Evolutionary conservation across 2,329 filamentous ascomycete genomes (phyloP), one percentile per base, ranked within the genome.

Genomic region (Aspergillus bombycis): DNA sequence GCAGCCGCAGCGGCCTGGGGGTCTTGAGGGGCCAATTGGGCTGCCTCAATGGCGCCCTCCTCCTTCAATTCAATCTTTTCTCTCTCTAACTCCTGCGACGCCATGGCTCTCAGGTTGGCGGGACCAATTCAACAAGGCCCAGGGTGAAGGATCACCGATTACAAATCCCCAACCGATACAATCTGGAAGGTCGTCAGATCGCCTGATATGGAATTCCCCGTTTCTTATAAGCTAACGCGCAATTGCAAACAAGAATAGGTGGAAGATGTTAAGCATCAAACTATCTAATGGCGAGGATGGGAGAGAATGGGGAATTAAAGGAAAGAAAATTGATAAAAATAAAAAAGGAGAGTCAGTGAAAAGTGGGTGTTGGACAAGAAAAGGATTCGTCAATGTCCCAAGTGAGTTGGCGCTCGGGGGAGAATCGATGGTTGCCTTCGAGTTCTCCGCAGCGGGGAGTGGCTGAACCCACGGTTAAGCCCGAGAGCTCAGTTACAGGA

Each of bases 41-140:
- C 89, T 63, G 92, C 91, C 74, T 95, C 91, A 64, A 94, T 82
- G 68, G 88, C 90, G 68, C 89, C 92, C 79, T 96, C 89, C 77
- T 89, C 85, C 86, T 93, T 96, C 78, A 92, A 85, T 85, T 96
- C 93, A 64, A 78, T 77, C 62, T 77, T 81, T 30, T 66, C 58
- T 45, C 67, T 67, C 56, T 73, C 72, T 62, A 70, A 67, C 60
- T 70, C 67, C 63, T 68, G 68, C 62, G 73, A 75, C 62, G 75
- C 74, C 74, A 77, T 77, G 53, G 64, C 63, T 67, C 46, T 63
- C 38, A 36, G 41, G 53, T 55, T 45, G 36, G 55, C 57, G 63
- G 57, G 61, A 48, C 48, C 32, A 55, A 55, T 38, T 23, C 7
- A 61, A 60, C 57, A 56, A 65, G 57, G 59, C 67, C 65, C 61